Conservation (phyloP, 164 flowering plant species). For the Litsea cubeba region DNA sequence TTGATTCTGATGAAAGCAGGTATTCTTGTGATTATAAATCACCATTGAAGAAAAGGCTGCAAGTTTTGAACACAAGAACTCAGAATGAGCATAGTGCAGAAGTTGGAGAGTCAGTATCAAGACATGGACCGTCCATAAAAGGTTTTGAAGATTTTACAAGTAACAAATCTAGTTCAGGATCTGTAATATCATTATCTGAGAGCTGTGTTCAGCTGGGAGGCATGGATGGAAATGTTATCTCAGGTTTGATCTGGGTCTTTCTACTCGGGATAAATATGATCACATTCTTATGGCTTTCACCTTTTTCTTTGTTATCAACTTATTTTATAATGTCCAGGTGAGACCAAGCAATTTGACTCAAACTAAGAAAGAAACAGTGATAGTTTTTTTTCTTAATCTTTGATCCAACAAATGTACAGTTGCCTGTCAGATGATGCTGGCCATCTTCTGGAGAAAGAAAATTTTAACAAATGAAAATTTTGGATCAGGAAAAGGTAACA, state of each 20-base stretch:
- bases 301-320: no score
- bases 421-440: neutral
- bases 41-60: constrained; percentile 50
- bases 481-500: no score
- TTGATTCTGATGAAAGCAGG: constrained; percentile 56
- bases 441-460: neutral
- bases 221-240: constrained; percentile 77
- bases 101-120: constrained; percentile 24
- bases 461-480: no score
- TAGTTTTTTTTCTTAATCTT: no score
- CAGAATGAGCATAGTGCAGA: constrained; percentile 26
- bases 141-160: constrained; percentile 69
- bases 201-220: constrained; percentile 71
- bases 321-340: neutral
- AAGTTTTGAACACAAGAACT: constrained; percentile 56
- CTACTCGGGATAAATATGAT: neutral
- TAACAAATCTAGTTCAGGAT: constrained; percentile 89
- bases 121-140: constrained; percentile 37
- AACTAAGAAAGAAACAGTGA: neutral
- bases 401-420: neutral
- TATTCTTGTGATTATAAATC: constrained; percentile 39
- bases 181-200: constrained; percentile 84
- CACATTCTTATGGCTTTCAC: neutral
- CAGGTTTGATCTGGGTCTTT: constrained; percentile 39
- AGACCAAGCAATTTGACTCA: neutral